Evolutionary conservation across 108 stramenopile species (phyloP).

Genomic region (Conticribra guillardii): DNA sequence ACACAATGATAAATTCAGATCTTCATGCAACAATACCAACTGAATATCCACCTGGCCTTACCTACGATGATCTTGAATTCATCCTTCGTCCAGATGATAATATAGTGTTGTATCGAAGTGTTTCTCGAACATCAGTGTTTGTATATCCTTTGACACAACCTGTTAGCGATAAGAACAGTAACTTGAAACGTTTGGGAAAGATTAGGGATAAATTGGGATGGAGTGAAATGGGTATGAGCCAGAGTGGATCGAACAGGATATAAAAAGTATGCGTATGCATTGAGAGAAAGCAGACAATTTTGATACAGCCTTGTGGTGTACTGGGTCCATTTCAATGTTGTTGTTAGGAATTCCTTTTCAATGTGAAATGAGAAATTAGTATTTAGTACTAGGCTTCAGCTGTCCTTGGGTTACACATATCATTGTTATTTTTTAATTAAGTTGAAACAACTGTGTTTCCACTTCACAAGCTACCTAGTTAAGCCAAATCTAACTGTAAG

Average conservation of each 20-base stretch:
- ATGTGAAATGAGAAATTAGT: too few relatives aligned
- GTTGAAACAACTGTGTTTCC: too few relatives aligned
- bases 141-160: slow-evolving; percentile 94
- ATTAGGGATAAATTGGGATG: slow-evolving; percentile 80
- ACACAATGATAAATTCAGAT: too few relatives aligned
- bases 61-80: slow-evolving; percentile 91
- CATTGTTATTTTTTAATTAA: too few relatives aligned
- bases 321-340: too few relatives aligned
- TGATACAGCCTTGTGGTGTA: too few relatives aligned
- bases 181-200: slow-evolving; percentile 82
- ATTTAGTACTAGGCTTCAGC: too few relatives aligned
- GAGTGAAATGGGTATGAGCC: slow-evolving; percentile 68
- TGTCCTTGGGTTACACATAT: too few relatives aligned
- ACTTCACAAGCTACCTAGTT: too few relatives aligned
- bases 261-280: too few relatives aligned
- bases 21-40: slow-evolving; percentile 80
- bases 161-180: slow-evolving; percentile 84
- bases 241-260: slow-evolving; percentile 64
- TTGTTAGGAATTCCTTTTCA: not conserved
- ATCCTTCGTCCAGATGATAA: slow-evolving; percentile 85
- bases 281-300: too few relatives aligned
- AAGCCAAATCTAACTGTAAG: too few relatives aligned
- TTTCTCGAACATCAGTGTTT: slow-evolving; percentile 83
- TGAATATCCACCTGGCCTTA: slow-evolving; percentile 64
- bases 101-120: slow-evolving; percentile 85